These are phyloP conservation scores for Aspergillus sparsus DNA, from an alignment of 495 filamentous ascomycete species.

Conservation along the genomic window DNA sequence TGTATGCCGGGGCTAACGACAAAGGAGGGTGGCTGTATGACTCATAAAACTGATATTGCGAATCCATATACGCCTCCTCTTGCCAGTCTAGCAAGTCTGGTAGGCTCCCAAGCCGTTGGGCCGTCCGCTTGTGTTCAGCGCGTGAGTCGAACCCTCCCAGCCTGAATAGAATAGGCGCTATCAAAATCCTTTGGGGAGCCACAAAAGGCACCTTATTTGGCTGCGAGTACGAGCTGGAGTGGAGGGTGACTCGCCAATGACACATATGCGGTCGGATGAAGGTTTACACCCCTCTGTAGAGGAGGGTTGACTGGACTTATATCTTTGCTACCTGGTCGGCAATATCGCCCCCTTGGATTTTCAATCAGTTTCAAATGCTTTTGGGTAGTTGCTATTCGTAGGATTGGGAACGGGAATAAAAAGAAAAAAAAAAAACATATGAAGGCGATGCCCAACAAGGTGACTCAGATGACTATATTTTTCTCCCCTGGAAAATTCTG, in stretches of 20 bases:
- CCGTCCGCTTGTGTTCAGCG: conserved; percentile 10
- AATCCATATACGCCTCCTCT: conserved; percentile 9
- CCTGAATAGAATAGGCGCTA: conserved; percentile 4
- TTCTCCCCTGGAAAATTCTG: background rate
- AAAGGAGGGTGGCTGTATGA: conserved; percentile 5
- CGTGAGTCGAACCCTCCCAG: conserved; percentile 12
- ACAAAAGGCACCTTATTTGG: background rate
- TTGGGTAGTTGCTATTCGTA: conserved; percentile 1
- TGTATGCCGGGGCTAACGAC: conserved; percentile 6
- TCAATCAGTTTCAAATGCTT: background rate
- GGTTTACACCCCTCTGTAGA: background rate
- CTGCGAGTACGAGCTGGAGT: conserved; percentile 2
- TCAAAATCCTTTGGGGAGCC: conserved; percentile 5
- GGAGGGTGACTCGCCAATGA: conserved; percentile 19
- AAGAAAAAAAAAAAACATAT: background rate
- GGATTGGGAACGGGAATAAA: too few relatives aligned
- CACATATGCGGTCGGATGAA: conserved; percentile 9
- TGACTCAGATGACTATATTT: conserved; percentile 17
- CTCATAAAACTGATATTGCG: conserved; percentile 8
- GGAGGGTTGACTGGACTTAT: conserved; percentile 17
- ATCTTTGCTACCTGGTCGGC: conserved; percentile 3
- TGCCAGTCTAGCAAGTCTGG: background rate
- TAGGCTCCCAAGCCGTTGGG: conserved; percentile 17
- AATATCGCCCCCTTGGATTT: conserved; percentile 3
- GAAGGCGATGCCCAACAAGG: conserved; percentile 21